Conservation (phyloP, 169 alveolate species). For the Plasmodium cynomolgi region DNA sequence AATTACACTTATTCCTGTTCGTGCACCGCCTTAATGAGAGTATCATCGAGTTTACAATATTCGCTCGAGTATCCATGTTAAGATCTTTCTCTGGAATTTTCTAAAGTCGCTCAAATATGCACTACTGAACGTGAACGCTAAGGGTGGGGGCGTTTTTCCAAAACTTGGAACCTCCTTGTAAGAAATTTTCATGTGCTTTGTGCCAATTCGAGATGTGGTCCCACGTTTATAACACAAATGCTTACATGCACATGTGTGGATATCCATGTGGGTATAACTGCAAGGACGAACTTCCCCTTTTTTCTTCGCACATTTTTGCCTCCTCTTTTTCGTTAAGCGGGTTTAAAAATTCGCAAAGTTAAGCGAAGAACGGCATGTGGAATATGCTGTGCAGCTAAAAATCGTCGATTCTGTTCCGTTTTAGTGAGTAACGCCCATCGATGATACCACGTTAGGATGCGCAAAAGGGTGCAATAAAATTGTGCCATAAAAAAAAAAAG, state of each 20-base stretch:
- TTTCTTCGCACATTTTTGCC: neutral
- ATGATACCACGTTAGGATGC: neutral
- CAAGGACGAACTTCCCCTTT: neutral
- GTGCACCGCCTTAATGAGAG: constrained; percentile 61
- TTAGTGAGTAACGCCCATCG: neutral
- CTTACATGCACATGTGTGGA: neutral
- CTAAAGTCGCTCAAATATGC: neutral
- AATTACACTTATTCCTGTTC: constrained; percentile 63
- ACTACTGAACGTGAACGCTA: neutral
- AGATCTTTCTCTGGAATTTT: constrained; percentile 1
- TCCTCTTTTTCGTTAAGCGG: neutral
- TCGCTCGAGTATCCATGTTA: constrained; percentile 70
- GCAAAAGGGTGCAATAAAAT: neutral
- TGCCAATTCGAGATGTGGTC: neutral
- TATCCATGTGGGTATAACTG: neutral
- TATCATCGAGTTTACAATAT: constrained; percentile 49
- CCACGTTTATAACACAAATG: neutral
- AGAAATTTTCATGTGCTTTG: neutral
- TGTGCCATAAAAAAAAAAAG: neutral
- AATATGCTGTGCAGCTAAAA: neutral
- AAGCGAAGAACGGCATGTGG: neutral
- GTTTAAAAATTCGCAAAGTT: neutral
- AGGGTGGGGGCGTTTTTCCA: neutral
- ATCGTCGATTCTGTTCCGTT: neutral
- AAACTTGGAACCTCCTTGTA: neutral